Percentiles rank a stretch among this genome's conserved stretches.
Conservation (phyloP, 2,329 filamentous ascomycete species). For the Ophiosphaerella herpotricha region DNA sequence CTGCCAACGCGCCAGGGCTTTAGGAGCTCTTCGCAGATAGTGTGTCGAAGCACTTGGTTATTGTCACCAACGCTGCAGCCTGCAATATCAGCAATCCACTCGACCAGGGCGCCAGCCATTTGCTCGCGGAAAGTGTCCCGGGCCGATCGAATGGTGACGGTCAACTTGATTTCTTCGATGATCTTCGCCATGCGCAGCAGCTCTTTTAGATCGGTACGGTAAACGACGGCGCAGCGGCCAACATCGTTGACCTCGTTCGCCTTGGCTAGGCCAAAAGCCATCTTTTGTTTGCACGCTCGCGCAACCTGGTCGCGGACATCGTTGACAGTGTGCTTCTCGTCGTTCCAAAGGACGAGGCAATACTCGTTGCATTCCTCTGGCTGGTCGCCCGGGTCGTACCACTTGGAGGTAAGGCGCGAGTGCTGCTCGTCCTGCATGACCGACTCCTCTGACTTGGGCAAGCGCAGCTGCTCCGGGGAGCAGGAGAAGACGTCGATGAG, state of each 20-base stretch:
- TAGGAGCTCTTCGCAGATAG: conserved; percentile 90
- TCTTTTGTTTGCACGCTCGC: conserved; percentile 78
- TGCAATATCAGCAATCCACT: conserved; percentile 92
- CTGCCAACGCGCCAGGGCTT: conserved; percentile 87
- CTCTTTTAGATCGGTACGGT: conserved; percentile 70
- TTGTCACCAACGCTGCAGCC: conserved; percentile 85
- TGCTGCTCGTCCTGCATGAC: conserved; percentile 80
- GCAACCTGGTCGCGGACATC: conserved; percentile 91
- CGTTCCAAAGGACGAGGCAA: conserved; percentile 91
- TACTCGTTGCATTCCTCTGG: conserved; percentile 72
- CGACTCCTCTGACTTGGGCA: conserved; percentile 80
- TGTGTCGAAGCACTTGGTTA: conserved; percentile 74
- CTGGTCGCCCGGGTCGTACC: conserved; percentile 67
- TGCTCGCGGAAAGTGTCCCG: conserved; percentile 96
- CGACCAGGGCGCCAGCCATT: conserved; percentile 97
- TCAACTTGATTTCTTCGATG: conserved; percentile 94
- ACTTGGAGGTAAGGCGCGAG: conserved; percentile 76
- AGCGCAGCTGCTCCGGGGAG: conserved; percentile 89
- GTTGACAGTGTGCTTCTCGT: conserved; percentile 94
- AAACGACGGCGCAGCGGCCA: conserved; percentile 83
- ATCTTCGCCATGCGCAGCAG: conserved; percentile 80
- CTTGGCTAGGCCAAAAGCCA: conserved; percentile 70
- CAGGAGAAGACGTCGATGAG: conserved; percentile 98
- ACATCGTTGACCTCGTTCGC: conserved; percentile 89
- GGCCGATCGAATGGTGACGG: conserved; percentile 89